Evolutionary conservation across 2,329 filamentous ascomycete genomes (phyloP).

Genomic region (Aspergillus sp.): DNA sequence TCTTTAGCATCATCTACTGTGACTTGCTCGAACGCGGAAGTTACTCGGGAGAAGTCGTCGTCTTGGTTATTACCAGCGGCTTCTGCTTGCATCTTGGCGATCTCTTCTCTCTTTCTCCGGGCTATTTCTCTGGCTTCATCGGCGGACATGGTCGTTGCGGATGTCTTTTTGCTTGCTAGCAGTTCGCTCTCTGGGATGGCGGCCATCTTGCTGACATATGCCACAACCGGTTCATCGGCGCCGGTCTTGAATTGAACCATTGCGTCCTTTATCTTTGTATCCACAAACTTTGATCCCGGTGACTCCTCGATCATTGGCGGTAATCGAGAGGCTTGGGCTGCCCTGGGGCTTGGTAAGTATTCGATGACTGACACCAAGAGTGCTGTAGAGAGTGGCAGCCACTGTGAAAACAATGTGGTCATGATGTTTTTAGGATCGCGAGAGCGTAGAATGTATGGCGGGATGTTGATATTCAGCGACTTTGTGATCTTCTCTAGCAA

Average conservation of each 20-base stretch:
- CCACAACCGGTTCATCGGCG: conserved; percentile 75
- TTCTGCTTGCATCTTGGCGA: conserved; percentile 73
- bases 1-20: conserved; percentile 54
- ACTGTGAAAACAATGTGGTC: conserved; percentile 81
- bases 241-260: conserved; percentile 77
- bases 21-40: conserved; percentile 61
- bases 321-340: conserved; percentile 76
- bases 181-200: conserved; percentile 91
- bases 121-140: conserved; percentile 89
- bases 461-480: conserved; percentile 78
- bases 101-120: conserved; percentile 83
- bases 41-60: conserved; percentile 56
- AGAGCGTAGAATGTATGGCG: conserved; percentile 79
- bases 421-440: conserved; percentile 81
- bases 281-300: conserved; percentile 72
- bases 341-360: conserved; percentile 79
- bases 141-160: conserved; percentile 70
- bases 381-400: conserved; percentile 91
- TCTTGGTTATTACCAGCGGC: conserved; percentile 40
- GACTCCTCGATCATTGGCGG: conserved; percentile 76
- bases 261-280: conserved; percentile 68
- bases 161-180: conserved; percentile 74
- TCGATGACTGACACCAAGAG: conserved; percentile 92
- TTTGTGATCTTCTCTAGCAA: conserved; percentile 94
- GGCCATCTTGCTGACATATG: conserved; percentile 98